These are phyloP conservation scores for Termitomyces sp. DNA, from an alignment of 768 basidiomycete genomes.

Conservation along the genomic window DNA sequence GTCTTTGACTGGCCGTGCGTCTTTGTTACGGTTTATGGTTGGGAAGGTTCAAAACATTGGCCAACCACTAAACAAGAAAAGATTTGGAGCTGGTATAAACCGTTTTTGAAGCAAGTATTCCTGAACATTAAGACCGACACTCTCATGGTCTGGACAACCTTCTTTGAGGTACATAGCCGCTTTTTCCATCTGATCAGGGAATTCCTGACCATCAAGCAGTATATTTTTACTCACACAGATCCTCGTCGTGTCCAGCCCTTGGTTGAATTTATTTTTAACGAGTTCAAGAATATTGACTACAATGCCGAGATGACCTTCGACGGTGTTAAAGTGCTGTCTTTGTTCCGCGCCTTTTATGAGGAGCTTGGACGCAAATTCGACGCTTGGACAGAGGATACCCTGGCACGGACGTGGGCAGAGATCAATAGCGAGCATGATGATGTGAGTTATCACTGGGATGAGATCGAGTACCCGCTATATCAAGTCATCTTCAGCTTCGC, in stretches of 20 bases:
- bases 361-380: conserved; percentile 77
- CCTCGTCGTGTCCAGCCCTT: conserved; percentile 79
- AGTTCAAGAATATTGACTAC: conserved; percentile 67
- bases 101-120: conserved; percentile 61
- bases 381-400: conserved; percentile 67
- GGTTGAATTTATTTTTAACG: conserved; percentile 63
- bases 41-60: conserved; percentile 82
- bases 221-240: conserved; percentile 74
- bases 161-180: conserved; percentile 57
- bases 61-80: conserved; percentile 56
- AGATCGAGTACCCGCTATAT: neutral
- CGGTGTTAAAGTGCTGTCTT: conserved; percentile 60
- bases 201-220: conserved; percentile 33
- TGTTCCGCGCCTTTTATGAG: conserved; percentile 68
- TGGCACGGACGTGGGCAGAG: conserved; percentile 66
- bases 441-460: conserved; percentile 28
- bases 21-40: conserved; percentile 8
- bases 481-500: conserved; percentile 45
- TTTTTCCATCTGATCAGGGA: neutral
- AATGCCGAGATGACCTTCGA: conserved; percentile 82
- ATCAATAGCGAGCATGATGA: conserved; percentile 78
- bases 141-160: conserved; percentile 71
- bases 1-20: neutral
- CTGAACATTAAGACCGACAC: conserved; percentile 79
- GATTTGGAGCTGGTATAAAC: conserved; percentile 80